Evolutionary conservation across 148 eudicot species (phyloP), one percentile per base, ranked within the genome.

Genomic region (Beta vulgaris): DNA sequence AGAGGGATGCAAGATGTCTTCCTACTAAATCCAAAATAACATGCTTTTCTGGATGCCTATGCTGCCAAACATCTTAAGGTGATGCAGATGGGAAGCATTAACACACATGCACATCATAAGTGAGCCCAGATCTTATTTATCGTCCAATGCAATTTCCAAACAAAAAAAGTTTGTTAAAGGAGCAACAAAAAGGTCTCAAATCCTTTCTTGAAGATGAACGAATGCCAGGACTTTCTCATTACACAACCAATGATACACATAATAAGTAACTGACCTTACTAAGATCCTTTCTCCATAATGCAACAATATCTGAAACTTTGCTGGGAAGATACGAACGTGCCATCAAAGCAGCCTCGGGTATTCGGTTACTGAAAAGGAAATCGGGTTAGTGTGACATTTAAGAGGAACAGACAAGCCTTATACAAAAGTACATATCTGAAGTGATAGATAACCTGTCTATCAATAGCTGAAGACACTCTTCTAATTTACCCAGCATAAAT

Each of bases 321-420:
- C 98, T 94, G 39, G 98, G 98, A 72, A 94, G 93, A 82, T 91
- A 91, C 71, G 98, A 94, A 64, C 97, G 86, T 37, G 96, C 98
- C 97, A 94, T 89, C 76, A 94, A 76, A 85, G 97, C 97, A 83
- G 97, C 98, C 79, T 94, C 97, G 53, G 96, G 98, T 77, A 94
- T 90, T 79, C 98, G 93, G 74, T 94, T 94, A 86, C 96, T 93
- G 92, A 80, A 86, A 77, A 65, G 31, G 77, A 49, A 71, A 82
- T 46, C 54, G 72, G 63, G 3, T 78, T 84, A 65, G 65, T 74
- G 43, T 10, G 61, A n/a, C 48, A 54, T 32, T 51, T 14, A 55
- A 62, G 23, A 61, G 3, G 57, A 31, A 35, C 14, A 58, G 54
- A 71, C 58, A 26, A 0, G 54, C 13, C 62, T 36, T 35, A 9